phyloP scores from a whole-genome alignment of 768 basidiomycete species.

The Boletus sensibilis region DNA sequence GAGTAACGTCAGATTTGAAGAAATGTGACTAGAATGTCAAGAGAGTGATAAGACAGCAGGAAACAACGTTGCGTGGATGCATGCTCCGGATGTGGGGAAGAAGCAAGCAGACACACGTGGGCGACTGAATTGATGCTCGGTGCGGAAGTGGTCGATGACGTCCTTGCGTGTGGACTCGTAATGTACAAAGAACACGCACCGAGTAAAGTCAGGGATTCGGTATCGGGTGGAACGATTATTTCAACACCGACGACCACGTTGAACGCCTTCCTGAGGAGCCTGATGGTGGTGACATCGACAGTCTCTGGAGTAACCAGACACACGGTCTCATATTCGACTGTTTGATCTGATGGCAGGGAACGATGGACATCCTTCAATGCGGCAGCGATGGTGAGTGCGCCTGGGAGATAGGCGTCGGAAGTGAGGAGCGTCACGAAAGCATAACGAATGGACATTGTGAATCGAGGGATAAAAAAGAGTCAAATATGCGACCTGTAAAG shows the following conservation, averaged over 20 bases:
- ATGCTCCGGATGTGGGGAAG: slow-evolving; percentile 9
- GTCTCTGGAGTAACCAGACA: slow-evolving; percentile 95
- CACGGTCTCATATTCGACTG: slow-evolving; percentile 63
- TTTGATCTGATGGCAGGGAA: slow-evolving; percentile 40
- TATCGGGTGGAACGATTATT: slow-evolving; percentile 68
- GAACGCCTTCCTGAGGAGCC: slow-evolving; percentile 74
- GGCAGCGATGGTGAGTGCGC: slow-evolving; percentile 82
- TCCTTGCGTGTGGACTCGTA: slow-evolving; percentile 1
- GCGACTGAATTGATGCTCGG: slow-evolving; percentile 9
- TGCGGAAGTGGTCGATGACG: not conserved
- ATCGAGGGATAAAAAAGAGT: not conserved
- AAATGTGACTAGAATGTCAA: not conserved
- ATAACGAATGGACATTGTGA: slow-evolving; percentile 60
- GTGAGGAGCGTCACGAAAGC: slow-evolving; percentile 93
- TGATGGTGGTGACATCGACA: slow-evolving; percentile 79
- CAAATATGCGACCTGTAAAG: not conserved
- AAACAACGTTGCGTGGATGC: slow-evolving; percentile 19
- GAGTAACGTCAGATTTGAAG: slow-evolving; percentile 10
- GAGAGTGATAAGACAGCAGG: slow-evolving; percentile 14
- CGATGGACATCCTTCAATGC: slow-evolving; percentile 78
- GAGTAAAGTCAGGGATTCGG: slow-evolving; percentile 69
- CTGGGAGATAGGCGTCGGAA: slow-evolving; percentile 89
- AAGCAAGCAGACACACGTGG: slow-evolving; percentile 11
- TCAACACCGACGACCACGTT: slow-evolving; percentile 92
- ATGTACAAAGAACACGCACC: slow-evolving; percentile 48